Evolutionary conservation across 305 asterid species (phyloP).

Genomic region (Vinca major): DNA sequence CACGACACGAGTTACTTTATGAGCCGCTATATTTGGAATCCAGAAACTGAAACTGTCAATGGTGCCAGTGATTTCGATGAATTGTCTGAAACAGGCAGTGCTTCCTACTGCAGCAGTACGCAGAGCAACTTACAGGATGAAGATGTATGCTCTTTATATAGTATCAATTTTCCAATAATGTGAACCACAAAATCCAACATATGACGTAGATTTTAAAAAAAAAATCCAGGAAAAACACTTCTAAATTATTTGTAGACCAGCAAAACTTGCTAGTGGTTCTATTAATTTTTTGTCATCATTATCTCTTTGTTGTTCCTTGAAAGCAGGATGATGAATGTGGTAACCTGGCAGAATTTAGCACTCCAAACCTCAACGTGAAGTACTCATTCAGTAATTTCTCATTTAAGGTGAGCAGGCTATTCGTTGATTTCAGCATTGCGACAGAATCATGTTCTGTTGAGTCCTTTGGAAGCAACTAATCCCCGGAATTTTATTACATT

Average conservation of each 20-base stretch:
- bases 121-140: conserved; percentile 68
- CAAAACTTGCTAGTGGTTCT: not conserved
- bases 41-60: conserved; percentile 62
- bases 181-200: not conserved
- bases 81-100: conserved; percentile 58
- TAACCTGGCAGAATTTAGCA: conserved; percentile 59
- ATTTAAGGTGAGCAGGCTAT: conserved; percentile 54
- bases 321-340: conserved; percentile 84
- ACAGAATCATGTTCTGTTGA: not conserved
- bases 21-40: conserved; percentile 95
- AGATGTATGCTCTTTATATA: conserved; percentile 43
- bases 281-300: not conserved
- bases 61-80: conserved; percentile 84
- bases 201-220: not conserved
- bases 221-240: not conserved
- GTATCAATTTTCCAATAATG: not conserved
- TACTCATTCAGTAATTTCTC: conserved; percentile 97
- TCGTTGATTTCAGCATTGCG: not conserved
- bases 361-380: conserved; percentile 46
- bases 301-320: conserved; percentile 17
- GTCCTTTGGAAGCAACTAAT: conserved; percentile 10
- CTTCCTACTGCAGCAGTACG: conserved; percentile 71
- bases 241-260: not conserved
- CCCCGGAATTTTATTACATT: not conserved
- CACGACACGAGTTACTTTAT: conserved; percentile 94